Base-by-base conservation (phyloP, 495 filamentous ascomycete species). In the Eremomyces bilateralis region DNA sequence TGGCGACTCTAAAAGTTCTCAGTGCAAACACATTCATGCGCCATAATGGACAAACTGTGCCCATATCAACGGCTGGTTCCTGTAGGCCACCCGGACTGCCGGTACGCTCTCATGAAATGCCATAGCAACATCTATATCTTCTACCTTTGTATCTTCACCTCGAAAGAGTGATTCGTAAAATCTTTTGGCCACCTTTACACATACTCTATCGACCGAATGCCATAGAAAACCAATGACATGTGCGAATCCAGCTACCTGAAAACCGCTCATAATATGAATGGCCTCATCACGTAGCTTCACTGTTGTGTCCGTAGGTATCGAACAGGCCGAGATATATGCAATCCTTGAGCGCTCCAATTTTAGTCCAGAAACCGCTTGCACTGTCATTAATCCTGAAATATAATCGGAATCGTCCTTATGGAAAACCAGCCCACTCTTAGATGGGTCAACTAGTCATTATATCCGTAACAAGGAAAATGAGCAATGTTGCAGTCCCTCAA, bases 261-360 rank as follows among this genome's bases (percentile, higher is more conserved):
- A 57, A 1, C 33, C 46, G 39, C 45, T 54, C 1, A 38, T 44
- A 15, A 58, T 18, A 42, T 57, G 55, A 12, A 57, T 27, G 1
- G 17, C 42, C 35, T 59, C 50, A 22, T 59, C 52, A 1, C 25
- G n/a, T 4, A 55, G 37, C 12, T 27, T 37, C 2, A 15, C n/a
- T 0, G 13, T 44, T 24, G 31, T 12, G 13, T 36, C 36, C 20
- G 52, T 32, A 1, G 43, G 49, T 1, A 35, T 45, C 15, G 34
- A 37, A 20, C 34, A 45, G n/a, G 51, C 52, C 4, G 50, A 56
- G 13, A 56, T 48, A 20, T 50, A 56, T n/a, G 52, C 46, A 31
- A 53, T 43, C 18, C 37, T n/a, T n/a, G n/a, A n/a, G n/a, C n/a
- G n/a, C n/a, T n/a, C n/a, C n/a, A n/a, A n/a, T n/a, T n/a, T n/a